Conservation (phyloP, 306 rosid genomes). For the Ormosia emarginata region DNA sequence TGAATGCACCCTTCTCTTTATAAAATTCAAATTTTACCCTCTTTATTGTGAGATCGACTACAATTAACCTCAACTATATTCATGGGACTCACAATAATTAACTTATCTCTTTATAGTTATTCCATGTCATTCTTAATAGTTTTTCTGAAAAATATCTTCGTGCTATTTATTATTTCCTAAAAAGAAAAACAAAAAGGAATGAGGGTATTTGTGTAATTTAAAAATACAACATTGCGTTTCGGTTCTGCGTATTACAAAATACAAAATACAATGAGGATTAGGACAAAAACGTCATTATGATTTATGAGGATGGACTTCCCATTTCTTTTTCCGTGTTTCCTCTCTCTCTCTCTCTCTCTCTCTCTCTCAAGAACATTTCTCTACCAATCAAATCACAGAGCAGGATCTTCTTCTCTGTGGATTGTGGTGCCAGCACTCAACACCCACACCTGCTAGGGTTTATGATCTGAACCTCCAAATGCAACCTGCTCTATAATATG, state of each 20-base stretch:
- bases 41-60: too few species aligned
- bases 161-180: too few species aligned
- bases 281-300: constrained; percentile 47
- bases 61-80: too few species aligned
- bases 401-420: constrained; percentile 23
- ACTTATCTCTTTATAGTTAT: too few species aligned
- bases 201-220: not conserved
- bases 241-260: not conserved
- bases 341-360: constrained; percentile 26
- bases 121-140: too few species aligned
- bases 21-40: too few species aligned
- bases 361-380: constrained; percentile 24
- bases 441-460: constrained; percentile 29
- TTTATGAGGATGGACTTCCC: constrained; percentile 25
- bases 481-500: not conserved
- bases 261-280: not conserved
- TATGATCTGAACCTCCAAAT: constrained; percentile 28
- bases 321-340: constrained; percentile 39
- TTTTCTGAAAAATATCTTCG: too few species aligned
- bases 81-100: too few species aligned
- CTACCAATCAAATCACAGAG: constrained; percentile 49
- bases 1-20: too few species aligned
- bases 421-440: not conserved
- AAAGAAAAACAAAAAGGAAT: too few species aligned
- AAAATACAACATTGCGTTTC: not conserved